A percentile compares a stretch with the other conserved stretches of the same genome.
Evolutionary conservation across 2,329 filamentous ascomycete genomes (phyloP).

Genomic region (Pseudogymnoascus sp.): DNA sequence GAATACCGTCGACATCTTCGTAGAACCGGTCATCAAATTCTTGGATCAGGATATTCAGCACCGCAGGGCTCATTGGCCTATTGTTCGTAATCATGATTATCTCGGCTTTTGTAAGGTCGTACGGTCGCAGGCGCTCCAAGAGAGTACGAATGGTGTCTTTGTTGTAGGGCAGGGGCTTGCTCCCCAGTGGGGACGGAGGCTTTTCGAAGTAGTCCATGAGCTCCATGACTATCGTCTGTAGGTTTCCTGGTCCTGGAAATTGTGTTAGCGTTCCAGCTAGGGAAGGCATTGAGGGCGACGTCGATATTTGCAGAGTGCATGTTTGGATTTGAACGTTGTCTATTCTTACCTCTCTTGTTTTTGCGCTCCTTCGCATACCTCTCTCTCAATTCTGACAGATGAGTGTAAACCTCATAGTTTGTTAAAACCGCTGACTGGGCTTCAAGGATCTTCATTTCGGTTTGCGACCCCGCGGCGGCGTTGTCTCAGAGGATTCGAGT

Average conservation of each 20-base stretch:
- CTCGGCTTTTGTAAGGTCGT: constrained; percentile 60
- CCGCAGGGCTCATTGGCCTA: constrained; percentile 49
- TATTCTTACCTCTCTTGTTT: constrained; percentile 31
- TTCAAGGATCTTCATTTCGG: constrained; percentile 61
- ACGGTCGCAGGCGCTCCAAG: constrained; percentile 47
- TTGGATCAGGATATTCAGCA: constrained; percentile 58
- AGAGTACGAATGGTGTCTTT: constrained; percentile 46
- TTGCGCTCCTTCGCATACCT: constrained; percentile 37
- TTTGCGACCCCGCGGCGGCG: not conserved
- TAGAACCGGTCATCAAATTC: constrained; percentile 56
- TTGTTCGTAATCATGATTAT: constrained; percentile 62
- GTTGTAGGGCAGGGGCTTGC: constrained; percentile 36
- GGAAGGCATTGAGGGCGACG: not conserved
- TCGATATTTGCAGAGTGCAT: not conserved
- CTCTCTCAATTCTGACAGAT: constrained; percentile 50
- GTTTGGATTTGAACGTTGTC: constrained; percentile 9
- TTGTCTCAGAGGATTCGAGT: not conserved
- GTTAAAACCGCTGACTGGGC: constrained; percentile 62
- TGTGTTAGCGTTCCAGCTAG: not conserved
- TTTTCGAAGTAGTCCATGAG: constrained; percentile 57
- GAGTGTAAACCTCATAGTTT: constrained; percentile 67
- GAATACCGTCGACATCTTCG: constrained; percentile 41
- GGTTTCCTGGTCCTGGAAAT: constrained; percentile 42
- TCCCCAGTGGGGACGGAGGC: constrained; percentile 46
- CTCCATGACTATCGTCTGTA: constrained; percentile 58